Conservation (phyloP, 2,329 filamentous ascomycete species). For the Penicillium fuscoglaucum region DNA sequence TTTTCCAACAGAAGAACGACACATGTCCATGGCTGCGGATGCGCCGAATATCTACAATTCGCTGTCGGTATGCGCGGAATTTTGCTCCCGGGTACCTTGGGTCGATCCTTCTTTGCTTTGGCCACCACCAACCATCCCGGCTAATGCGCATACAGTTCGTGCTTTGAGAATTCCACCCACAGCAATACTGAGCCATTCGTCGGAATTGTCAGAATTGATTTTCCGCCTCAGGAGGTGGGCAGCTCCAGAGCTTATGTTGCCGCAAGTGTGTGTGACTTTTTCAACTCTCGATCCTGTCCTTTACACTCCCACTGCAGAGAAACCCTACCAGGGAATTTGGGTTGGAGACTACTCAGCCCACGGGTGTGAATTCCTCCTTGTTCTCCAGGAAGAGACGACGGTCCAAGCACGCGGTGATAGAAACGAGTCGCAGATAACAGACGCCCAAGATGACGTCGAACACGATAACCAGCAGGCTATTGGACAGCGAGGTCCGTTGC, state of each 20-base stretch:
- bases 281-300: slow-evolving; percentile 71
- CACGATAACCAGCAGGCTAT: slow-evolving; percentile 50
- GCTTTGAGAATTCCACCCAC: slow-evolving; percentile 49
- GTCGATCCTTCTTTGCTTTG: slow-evolving; percentile 60
- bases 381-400: slow-evolving; percentile 68
- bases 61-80: slow-evolving; percentile 62
- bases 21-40: slow-evolving; percentile 57
- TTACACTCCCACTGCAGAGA: slow-evolving; percentile 78
- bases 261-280: slow-evolving; percentile 54
- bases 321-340: slow-evolving; percentile 89
- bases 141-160: slow-evolving; percentile 57
- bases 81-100: background rate
- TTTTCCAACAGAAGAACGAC: slow-evolving; percentile 42
- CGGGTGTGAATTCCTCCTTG: slow-evolving; percentile 81
- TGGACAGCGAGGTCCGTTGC: slow-evolving; percentile 66
- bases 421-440: background rate
- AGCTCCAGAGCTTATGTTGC: slow-evolving; percentile 54
- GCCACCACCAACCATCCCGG: slow-evolving; percentile 73
- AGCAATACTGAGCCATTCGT: slow-evolving; percentile 48
- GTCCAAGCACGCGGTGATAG: background rate
- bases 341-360: slow-evolving; percentile 86
- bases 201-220: slow-evolving; percentile 63
- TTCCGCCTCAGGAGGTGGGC: slow-evolving; percentile 79
- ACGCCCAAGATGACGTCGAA: slow-evolving; percentile 17
- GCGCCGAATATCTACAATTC: slow-evolving; percentile 61